Evolutionary conservation across 2,329 filamentous ascomycete species (phyloP), one percentile per base, ranked within the genome.

Genomic region (Seiridium cupressi): DNA sequence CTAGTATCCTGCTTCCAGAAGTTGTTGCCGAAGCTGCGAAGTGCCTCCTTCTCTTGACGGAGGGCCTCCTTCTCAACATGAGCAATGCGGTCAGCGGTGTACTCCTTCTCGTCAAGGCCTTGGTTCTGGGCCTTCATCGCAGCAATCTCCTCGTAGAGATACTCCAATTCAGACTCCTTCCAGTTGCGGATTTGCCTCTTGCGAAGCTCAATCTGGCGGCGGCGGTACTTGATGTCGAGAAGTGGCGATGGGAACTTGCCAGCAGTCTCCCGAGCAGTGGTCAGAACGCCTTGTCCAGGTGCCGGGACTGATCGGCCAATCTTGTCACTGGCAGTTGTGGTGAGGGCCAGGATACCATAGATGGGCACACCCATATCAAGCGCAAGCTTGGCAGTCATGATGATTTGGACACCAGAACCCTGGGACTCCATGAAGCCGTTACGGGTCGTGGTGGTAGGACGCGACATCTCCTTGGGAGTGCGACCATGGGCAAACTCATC

Each of bases 341-440:
- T 97, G 72, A 97, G 86, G 62, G 91, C 96, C 70, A 99, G 80
- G 64, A 99, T 87, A 83, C 94, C 94, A 72, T 99, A 93, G 72
- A 99, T 98, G 10, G 95, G 95, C 34, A 99, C 92, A 76, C 95
- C 95, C 95, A 99, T 99, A 65, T 99, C 95, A 58, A 99, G 81
- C 48, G 95, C 95, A 65, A 99, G 88, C 80, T 91, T 91, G 59
- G 94, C 95, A 64, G 92, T 96, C 95, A 99, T 99, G 77, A 99
- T 94, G 71, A 99, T 85, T 79, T 99, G 95, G 76, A 99, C 89
- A 89, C 96, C 95, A 70, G 93, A 96, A 73, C 95, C 95, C 79
- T 99, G 95, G 3, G 96, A 97, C 79, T 99, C 95, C 95, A 99
- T 98, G 83, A 99, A 99, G 56, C 95, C 95, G 70, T 93, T 95